phyloP scores from a whole-genome alignment of 495 filamentous ascomycete species.

The Neurospora cerealis region DNA sequence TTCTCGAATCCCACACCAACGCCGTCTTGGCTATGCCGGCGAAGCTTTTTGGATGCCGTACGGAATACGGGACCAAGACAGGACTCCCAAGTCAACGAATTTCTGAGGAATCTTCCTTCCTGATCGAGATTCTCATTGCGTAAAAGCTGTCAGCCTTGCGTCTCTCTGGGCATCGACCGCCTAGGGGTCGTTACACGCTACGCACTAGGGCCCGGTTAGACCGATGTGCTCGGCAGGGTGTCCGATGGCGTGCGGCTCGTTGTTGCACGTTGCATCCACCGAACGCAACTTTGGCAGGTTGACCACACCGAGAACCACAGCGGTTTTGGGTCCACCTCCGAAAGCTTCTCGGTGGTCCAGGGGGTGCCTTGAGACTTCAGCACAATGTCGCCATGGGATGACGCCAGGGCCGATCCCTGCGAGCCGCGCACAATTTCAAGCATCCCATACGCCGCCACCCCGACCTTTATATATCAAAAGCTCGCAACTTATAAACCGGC shows the following conservation, averaged over 20 bases:
- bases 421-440: not conserved
- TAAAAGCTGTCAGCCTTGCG: not conserved
- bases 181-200: not conserved
- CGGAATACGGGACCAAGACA: not conserved
- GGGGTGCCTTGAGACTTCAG: not conserved
- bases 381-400: not conserved
- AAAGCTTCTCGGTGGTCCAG: not conserved
- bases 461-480: not conserved
- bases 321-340: not conserved
- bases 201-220: not conserved
- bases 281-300: not conserved
- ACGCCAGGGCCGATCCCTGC: not conserved
- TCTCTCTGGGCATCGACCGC: not conserved
- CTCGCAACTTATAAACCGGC: slow-evolving; percentile 2
- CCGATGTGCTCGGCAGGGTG: not conserved
- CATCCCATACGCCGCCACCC: not conserved
- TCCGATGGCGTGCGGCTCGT: not conserved
- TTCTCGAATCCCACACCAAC: not conserved
- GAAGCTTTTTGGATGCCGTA: not conserved
- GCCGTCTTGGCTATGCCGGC: not conserved
- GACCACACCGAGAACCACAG: not conserved
- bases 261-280: not conserved
- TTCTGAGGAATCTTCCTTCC: not conserved
- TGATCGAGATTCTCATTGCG: not conserved
- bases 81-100: not conserved